Evolutionary conservation across 768 basidiomycete genomes (phyloP), one percentile per base, ranked within the genome.

Genomic region (Russula abietina): DNA sequence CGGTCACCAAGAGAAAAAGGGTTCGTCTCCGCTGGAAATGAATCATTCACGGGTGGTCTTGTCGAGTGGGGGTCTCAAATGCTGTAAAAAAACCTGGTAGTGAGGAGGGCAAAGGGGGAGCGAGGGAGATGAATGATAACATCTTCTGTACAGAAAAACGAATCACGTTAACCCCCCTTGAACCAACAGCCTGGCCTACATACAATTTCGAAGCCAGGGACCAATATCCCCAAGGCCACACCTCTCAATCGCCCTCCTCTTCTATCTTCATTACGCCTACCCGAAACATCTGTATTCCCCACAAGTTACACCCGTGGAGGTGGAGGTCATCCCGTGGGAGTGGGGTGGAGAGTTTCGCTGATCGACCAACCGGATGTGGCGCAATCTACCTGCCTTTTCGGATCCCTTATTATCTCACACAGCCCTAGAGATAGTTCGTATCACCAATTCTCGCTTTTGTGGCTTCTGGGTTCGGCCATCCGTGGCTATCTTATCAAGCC

Each of bases 311-410:
- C 0, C 38, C 38, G 16, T 17, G n/a, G 22, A 17, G 10, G 16
- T 17, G n/a, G 22, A 17, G 10, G 10, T 11, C 22, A 4, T 22
- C 22, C 22, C 45, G 10, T 46, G 45, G 30, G 50, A 19, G 28
- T 33, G 14, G 14, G 41, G 16, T 22, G 43, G n/a, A 1, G 22
- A 17, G n/a, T 2, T 4, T 7, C 14, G 24, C 57, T 58, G 46
- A 38, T 36, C 22, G 24, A 26, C 16, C 56, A 45, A 11, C 28
- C 12, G n/a, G 6, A 4, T 0, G 0, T 2, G 12, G 62, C 57
- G 62, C 62, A 58, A 17, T 30, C 28, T 12, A 14, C 22, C 19
- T 63, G 38, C 57, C 62, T 48, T 59, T 63, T 30, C 16, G 4
- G 36, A 30, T 9, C 26, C n/a, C 8, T 22, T 9, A 38, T 46